These are phyloP conservation scores for Phytophthora syringae DNA, from an alignment of 352 stramenopile species.

Conservation along the genomic window DNA sequence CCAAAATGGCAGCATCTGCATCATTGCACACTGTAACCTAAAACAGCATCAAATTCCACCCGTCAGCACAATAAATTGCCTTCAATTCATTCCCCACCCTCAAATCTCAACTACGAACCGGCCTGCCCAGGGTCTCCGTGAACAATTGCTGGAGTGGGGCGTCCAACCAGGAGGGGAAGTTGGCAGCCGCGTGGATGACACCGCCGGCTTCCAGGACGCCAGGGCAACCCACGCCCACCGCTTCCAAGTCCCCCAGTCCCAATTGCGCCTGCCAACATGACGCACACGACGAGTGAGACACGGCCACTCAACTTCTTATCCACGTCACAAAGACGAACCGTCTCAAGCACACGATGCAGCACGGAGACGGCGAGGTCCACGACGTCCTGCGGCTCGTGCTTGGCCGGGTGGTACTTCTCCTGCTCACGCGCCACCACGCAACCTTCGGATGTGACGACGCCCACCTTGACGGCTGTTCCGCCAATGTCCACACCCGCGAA, in stretches of 20 bases:
- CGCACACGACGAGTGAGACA: constrained; percentile 12
- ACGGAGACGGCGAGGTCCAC: constrained; percentile 54
- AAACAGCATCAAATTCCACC: background rate
- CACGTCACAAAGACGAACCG: constrained; percentile 30
- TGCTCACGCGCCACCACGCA: constrained; percentile 58
- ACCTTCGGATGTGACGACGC: constrained; percentile 59
- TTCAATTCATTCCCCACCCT: background rate
- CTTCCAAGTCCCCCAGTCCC: constrained; percentile 43
- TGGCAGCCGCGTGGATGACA: constrained; percentile 68
- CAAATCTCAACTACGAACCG: constrained; percentile 14
- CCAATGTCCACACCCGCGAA: constrained; percentile 79
- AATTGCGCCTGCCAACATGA: constrained; percentile 29
- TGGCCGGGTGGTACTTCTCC: constrained; percentile 43
- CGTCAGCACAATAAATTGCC: background rate
- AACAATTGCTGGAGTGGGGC: constrained; percentile 70
- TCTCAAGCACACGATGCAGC: constrained; percentile 49
- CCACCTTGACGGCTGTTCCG: constrained; percentile 77
- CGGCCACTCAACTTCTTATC: background rate
- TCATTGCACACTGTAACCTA: constrained; percentile 78
- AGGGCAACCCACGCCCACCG: constrained; percentile 70
- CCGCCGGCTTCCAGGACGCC: constrained; percentile 57
- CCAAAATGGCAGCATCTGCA: constrained; percentile 80
- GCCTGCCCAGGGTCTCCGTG: constrained; percentile 39
- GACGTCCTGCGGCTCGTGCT: constrained; percentile 54
- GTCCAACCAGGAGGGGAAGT: constrained; percentile 74